These are phyloP conservation scores for Aspergillus incahuasiensis DNA, from an alignment of 495 filamentous ascomycete genomes.

Conservation along the genomic window DNA sequence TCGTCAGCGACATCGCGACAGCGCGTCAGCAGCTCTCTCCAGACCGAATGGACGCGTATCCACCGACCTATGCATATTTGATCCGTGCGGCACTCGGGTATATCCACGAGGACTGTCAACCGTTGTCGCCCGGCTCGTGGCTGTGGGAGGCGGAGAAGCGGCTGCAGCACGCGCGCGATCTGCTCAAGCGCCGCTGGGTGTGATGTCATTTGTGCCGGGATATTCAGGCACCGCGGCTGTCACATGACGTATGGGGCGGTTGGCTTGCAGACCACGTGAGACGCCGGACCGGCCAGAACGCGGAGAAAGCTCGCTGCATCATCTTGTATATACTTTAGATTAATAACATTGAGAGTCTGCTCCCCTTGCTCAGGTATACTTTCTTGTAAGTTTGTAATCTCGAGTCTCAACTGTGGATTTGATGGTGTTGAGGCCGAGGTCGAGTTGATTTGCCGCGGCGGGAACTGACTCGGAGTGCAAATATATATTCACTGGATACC, in stretches of 20 bases:
- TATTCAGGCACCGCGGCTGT: background rate
- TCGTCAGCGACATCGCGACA: slow-evolving; percentile 19
- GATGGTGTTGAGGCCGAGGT: too few relatives aligned
- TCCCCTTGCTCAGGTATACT: too few relatives aligned
- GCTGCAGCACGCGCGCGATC: background rate
- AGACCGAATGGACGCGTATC: slow-evolving; percentile 9
- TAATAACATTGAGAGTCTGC: too few relatives aligned
- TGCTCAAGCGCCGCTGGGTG: background rate
- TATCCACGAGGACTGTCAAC: background rate
- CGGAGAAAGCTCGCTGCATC: too few relatives aligned
- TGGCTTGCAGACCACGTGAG: too few relatives aligned
- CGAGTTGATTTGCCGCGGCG: too few relatives aligned
- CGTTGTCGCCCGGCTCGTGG: background rate
- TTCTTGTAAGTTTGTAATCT: too few relatives aligned
- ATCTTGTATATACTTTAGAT: too few relatives aligned
- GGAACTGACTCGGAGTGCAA: too few relatives aligned
- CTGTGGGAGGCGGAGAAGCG: background rate
- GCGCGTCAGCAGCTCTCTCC: slow-evolving; percentile 19
- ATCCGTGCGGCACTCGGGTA: slow-evolving; percentile 18
- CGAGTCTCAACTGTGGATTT: too few relatives aligned
- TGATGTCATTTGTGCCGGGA: background rate
- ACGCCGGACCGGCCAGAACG: too few relatives aligned
- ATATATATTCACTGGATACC: too few relatives aligned
- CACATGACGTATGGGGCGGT: background rate
- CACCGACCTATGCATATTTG: slow-evolving; percentile 23